These are phyloP conservation scores for Sinapis alba DNA, from an alignment of 441 rosid species.

Conservation along the genomic window DNA sequence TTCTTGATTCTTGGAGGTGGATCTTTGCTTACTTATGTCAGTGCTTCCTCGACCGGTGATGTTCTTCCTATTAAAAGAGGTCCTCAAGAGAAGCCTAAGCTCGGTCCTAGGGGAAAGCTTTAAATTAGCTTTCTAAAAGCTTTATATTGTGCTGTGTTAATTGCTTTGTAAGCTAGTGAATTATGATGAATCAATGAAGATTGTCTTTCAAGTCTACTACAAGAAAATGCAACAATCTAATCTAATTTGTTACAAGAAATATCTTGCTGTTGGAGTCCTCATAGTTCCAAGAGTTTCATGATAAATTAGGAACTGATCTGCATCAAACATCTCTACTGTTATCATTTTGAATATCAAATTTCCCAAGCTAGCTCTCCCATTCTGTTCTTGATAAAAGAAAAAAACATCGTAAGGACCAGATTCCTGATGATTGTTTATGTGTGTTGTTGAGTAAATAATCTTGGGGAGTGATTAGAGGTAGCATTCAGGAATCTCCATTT, in stretches of 20 bases:
- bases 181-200: neutral
- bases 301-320: conserved; percentile 58
- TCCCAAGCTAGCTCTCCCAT: conserved; percentile 91
- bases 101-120: conserved; percentile 89
- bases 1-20: conserved; percentile 93
- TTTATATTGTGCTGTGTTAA: conserved; percentile 28
- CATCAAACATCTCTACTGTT: too few species aligned
- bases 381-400: conserved; percentile 42
- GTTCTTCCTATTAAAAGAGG: conserved; percentile 89
- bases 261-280: neutral
- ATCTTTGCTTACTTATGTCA: conserved; percentile 67
- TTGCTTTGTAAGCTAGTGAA: conserved; percentile 13
- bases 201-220: neutral
- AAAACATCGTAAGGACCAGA: conserved; percentile 4
- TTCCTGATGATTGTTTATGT: conserved; percentile 13
- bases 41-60: conserved; percentile 74
- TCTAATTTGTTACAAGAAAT: neutral
- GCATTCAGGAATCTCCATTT: conserved; percentile 62
- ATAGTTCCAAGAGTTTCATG: neutral
- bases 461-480: conserved; percentile 58
- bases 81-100: conserved; percentile 89
- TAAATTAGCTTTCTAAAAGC: conserved; percentile 39
- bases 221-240: neutral
- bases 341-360: conserved; percentile 65
- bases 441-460: conserved; percentile 41